Evolutionary conservation across 257 asterid species (phyloP).

Genomic region (Petunia secreta): DNA sequence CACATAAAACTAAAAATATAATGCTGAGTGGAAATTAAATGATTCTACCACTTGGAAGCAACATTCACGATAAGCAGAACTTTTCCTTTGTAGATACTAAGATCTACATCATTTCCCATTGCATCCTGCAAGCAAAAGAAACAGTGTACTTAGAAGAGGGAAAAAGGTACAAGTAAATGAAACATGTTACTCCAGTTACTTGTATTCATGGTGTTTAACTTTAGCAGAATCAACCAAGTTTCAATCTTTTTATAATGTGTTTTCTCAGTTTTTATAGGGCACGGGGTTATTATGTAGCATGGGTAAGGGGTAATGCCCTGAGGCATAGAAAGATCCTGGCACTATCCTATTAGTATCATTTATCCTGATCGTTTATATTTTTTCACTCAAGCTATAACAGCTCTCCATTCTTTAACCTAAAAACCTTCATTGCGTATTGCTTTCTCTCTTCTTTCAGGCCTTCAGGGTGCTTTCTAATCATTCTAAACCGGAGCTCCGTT

Average conservation of each 20-base stretch:
- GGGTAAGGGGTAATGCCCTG: neutral
- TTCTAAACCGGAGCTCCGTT: neutral
- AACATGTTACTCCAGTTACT: neutral
- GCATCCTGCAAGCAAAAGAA: conserved; percentile 50
- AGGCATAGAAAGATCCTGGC: neutral
- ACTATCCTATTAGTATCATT: neutral
- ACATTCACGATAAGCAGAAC: conserved; percentile 68
- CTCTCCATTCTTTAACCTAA: neutral
- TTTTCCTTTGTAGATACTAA: conserved; percentile 64
- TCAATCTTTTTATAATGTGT: neutral
- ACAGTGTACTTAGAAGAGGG: neutral
- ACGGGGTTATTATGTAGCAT: neutral
- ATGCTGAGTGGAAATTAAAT: neutral
- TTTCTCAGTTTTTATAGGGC: neutral
- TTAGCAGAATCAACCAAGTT: too few species aligned
- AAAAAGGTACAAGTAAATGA: conserved; percentile 4
- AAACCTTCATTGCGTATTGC: neutral
- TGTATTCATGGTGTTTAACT: too few species aligned
- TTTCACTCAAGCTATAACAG: neutral
- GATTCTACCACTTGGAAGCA: conserved; percentile 70
- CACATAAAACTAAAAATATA: neutral
- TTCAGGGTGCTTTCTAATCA: neutral
- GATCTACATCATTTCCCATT: conserved; percentile 47
- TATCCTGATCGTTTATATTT: neutral
- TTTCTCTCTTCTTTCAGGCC: neutral